A percentile compares a stretch with the other conserved stretches of the same genome.
Evolutionary conservation across 371 early-diverging fungal species (phyloP).

Genomic region (Syncephalastrum monosporum): DNA sequence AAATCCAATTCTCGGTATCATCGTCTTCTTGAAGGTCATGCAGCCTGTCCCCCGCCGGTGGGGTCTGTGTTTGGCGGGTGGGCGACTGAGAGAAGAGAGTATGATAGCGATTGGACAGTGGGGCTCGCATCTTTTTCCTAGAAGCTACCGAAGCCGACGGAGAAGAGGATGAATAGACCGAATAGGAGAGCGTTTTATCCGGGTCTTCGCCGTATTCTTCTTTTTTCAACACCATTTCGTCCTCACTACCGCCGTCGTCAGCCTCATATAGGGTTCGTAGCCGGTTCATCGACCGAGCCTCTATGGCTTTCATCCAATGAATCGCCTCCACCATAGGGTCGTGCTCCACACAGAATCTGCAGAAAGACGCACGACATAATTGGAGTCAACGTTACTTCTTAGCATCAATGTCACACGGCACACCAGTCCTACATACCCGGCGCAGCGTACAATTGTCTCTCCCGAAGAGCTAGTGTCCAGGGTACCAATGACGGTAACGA

Average conservation of each 20-base stretch:
- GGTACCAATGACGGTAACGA: conserved; percentile 16
- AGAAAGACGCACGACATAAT: neutral
- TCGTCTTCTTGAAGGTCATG: conserved; percentile 7
- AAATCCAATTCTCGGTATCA: conserved; percentile 13
- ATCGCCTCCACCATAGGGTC: conserved; percentile 15
- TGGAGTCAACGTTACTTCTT: conserved; percentile 1
- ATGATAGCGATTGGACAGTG: too few relatives aligned
- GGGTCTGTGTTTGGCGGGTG: too few relatives aligned
- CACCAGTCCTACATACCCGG: conserved; percentile 9
- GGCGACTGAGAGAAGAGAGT: too few relatives aligned
- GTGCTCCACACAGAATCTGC: conserved; percentile 15
- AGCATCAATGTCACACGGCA: neutral
- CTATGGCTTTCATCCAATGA: conserved; percentile 12
- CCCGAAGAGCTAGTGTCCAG: neutral
- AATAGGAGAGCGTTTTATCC: too few relatives aligned
- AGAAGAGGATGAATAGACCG: too few relatives aligned
- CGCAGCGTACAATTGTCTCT: conserved; percentile 5
- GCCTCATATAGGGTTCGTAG: too few relatives aligned
- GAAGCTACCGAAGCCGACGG: too few relatives aligned
- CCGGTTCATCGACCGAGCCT: conserved; percentile 3
- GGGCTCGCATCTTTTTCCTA: too few relatives aligned
- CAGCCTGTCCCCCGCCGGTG: too few relatives aligned
- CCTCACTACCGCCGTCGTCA: too few relatives aligned
- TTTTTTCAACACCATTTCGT: too few relatives aligned
- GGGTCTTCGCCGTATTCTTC: too few relatives aligned